phyloP scores from a whole-genome alignment of 768 basidiomycete species.

The Xanthoconium purpureum region DNA sequence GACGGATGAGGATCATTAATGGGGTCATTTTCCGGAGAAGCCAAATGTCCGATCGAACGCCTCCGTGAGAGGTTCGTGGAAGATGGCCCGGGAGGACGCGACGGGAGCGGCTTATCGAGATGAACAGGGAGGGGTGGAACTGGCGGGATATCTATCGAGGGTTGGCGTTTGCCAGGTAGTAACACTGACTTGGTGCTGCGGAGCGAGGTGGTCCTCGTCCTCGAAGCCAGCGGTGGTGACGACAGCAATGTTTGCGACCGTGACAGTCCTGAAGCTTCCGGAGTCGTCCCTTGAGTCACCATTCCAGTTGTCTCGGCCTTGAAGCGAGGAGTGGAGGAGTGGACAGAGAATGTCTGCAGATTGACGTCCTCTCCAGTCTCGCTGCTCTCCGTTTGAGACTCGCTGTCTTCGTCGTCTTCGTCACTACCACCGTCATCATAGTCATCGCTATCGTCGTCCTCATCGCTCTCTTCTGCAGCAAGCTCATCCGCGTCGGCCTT shows the following conservation, averaged over 20 bases:
- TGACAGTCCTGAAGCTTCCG: background rate
- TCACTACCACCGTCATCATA: constrained; percentile 33
- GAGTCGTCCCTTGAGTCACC: background rate
- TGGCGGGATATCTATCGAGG: constrained; percentile 39
- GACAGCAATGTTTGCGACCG: constrained; percentile 7
- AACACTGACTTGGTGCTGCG: constrained; percentile 47
- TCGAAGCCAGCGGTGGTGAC: constrained; percentile 5
- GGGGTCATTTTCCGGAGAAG: background rate
- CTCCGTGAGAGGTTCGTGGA: constrained; percentile 12
- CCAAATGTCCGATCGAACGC: constrained; percentile 16
- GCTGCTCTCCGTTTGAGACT: constrained; percentile 29
- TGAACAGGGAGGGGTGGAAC: constrained; percentile 37
- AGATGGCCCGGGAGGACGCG: constrained; percentile 22
- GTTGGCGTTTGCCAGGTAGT: constrained; percentile 15
- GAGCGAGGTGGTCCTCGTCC: constrained; percentile 43
- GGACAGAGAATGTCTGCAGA: background rate
- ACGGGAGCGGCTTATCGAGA: constrained; percentile 44
- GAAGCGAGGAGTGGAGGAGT: background rate
- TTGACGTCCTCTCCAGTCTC: constrained; percentile 12
- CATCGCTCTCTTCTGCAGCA: constrained; percentile 67
- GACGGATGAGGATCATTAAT: background rate
- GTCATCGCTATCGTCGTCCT: constrained; percentile 43
- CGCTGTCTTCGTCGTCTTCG: constrained; percentile 42
- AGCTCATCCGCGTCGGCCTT: constrained; percentile 77
- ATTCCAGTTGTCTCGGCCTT: constrained; percentile 1